phyloP scores from a whole-genome alignment of 2,329 filamentous ascomycete species.

The Alternaria sp. region DNA sequence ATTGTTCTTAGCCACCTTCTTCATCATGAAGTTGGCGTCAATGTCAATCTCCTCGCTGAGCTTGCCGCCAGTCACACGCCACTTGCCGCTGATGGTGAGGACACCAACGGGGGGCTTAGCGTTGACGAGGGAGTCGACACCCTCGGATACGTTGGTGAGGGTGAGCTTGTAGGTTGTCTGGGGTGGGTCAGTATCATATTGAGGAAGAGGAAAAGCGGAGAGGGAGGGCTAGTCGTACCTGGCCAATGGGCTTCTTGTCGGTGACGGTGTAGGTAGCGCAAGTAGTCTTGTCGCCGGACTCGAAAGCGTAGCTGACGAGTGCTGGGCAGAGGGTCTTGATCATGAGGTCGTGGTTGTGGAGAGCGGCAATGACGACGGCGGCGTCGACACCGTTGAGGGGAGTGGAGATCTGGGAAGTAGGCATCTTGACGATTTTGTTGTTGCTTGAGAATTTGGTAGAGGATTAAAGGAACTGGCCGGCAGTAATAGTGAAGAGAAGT shows the following conservation, averaged over 20 bases:
- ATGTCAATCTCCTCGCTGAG: slow-evolving; percentile 50
- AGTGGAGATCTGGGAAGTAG: slow-evolving; percentile 48
- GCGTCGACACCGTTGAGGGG: slow-evolving; percentile 34
- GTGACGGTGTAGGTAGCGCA: slow-evolving; percentile 46
- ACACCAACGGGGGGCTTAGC: slow-evolving; percentile 49
- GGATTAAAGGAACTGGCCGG: slow-evolving; percentile 1
- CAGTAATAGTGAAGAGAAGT: background rate
- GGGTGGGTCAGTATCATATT: background rate
- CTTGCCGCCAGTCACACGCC: slow-evolving; percentile 42
- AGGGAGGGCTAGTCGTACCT: slow-evolving; percentile 23
- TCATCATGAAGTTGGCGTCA: slow-evolving; percentile 52
- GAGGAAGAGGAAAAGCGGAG: background rate
- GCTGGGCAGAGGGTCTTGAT: slow-evolving; percentile 48
- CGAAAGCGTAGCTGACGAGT: slow-evolving; percentile 42
- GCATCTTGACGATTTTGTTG: slow-evolving; percentile 30
- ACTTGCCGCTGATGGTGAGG: slow-evolving; percentile 48
- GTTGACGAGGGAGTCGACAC: slow-evolving; percentile 48
- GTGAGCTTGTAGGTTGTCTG: slow-evolving; percentile 51
- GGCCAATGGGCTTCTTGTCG: slow-evolving; percentile 50
- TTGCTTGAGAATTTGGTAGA: background rate
- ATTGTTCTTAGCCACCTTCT: slow-evolving; percentile 51
- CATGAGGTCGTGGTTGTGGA: slow-evolving; percentile 51
- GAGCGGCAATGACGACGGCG: slow-evolving; percentile 38
- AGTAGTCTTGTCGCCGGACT: slow-evolving; percentile 37
- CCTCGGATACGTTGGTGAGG: slow-evolving; percentile 44